A percentile compares a stretch with the other conserved stretches of the same genome.
These are phyloP conservation scores for Austropuccinia psidii DNA, from an alignment of 1,284 basidiomycete species.

Conservation along the genomic window DNA sequence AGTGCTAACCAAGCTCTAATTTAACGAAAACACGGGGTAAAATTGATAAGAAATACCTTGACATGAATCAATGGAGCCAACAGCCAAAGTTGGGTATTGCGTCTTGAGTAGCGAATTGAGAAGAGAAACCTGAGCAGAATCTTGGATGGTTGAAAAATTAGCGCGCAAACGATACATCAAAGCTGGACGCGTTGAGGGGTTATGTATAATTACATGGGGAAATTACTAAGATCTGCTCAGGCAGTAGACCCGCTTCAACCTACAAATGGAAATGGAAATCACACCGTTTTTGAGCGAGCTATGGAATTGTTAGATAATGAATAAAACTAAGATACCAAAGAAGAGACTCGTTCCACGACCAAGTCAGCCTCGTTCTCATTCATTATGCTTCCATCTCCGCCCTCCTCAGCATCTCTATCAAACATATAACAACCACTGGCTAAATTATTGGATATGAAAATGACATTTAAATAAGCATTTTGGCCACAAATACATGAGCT, in stretches of 20 bases:
- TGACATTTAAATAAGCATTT: neutral
- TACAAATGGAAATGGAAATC: too few species aligned
- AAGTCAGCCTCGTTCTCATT: constrained; percentile 89
- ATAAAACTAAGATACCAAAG: constrained; percentile 58
- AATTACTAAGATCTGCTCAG: constrained; percentile 70
- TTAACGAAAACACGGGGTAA: neutral
- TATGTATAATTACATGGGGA: constrained; percentile 63
- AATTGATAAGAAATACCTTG: neutral
- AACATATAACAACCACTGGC: constrained; percentile 81
- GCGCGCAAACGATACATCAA: neutral
- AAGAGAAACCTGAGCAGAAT: constrained; percentile 82
- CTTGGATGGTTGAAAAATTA: constrained; percentile 47
- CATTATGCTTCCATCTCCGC: constrained; percentile 69
- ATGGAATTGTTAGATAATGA: neutral
- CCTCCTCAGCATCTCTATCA: constrained; percentile 56
- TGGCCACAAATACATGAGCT: neutral
- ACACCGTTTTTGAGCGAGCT: neutral
- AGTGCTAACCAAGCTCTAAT: constrained; percentile 83
- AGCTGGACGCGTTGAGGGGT: neutral
- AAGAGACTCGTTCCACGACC: constrained; percentile 70
- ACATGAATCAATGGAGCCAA: constrained; percentile 33
- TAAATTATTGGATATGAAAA: neutral
- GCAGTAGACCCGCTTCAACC: constrained; percentile 62
- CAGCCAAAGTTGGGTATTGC: constrained; percentile 66
- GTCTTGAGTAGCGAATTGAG: constrained; percentile 65